Base-by-base conservation (phyloP, 2,329 filamentous ascomycete species). In the Teratosphaeria nubilosa region DNA sequence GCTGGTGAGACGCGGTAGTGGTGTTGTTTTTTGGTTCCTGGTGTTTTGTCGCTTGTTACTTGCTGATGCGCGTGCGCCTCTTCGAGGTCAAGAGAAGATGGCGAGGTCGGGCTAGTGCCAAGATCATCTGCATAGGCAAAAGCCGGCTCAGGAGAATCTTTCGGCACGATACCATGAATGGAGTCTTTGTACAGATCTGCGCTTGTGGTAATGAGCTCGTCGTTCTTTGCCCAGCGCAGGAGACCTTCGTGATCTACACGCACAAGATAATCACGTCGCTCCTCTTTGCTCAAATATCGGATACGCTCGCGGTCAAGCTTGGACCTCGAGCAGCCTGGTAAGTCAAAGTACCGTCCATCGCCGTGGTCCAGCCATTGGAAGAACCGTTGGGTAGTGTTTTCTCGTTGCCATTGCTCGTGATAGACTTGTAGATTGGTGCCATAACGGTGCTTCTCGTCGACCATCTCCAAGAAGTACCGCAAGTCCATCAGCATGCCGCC, bases 291-390 rank as follows among this genome's bases (percentile, higher is more conserved):
- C n/a, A 96, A 76, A 69, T 96, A 96, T 10, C 91, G 82, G 2
- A 96, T 88, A 65, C 86, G 84, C 70, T 95, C 89, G 24, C 82
- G 79, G 54, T 94, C 88, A 4, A 96, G 77, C 30, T 83, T 80
- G 60, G 88, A 86, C 25, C 91, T 81, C 0, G 88, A 84, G 62
- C 90, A 91, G 0, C 81, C 79, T 1, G 83, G 80, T 11, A 92
- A 75, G 60, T 91, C 86, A 37, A 92, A 69, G 52, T 81, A 71
- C 62, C 76, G 83, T 0, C 91, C 91, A 50, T 86, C 85, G 6
- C 91, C 91, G 55, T 88, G 79, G 69, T 96, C 91, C 0, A 96
- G 78, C 91, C 91, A 96, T 73, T 90, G 90, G 70, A 95, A 95
- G 78, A 91, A 96, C 68, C 91, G 95, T 69, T 95, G 86, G 2